These are phyloP conservation scores for Agastache rugosa DNA, from an alignment of 257 asterid genomes.

Conservation along the genomic window DNA sequence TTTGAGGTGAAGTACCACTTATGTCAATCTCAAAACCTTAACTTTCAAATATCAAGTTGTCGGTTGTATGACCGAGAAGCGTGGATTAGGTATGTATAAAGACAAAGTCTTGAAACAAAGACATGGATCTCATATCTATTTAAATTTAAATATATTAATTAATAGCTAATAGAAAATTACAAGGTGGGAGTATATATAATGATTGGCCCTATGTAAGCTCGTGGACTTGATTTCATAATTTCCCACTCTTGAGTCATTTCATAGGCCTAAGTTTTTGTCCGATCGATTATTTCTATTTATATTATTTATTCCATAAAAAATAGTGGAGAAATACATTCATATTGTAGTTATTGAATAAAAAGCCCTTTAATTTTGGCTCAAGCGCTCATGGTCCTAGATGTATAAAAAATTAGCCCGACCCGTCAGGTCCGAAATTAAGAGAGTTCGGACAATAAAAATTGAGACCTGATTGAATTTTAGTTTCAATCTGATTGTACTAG, in stretches of 20 bases:
- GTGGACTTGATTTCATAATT: background rate
- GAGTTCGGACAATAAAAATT: too few relatives aligned
- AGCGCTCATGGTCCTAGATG: too few relatives aligned
- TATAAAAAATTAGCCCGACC: too few relatives aligned
- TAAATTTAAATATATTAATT: background rate
- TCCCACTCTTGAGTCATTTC: background rate
- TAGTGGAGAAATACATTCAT: too few relatives aligned
- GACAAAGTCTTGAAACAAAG: conserved; percentile 10
- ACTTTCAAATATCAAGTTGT: conserved; percentile 2
- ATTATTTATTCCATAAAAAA: too few relatives aligned
- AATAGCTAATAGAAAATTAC: background rate
- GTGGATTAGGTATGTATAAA: background rate
- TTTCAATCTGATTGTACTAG: too few relatives aligned
- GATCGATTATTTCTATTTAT: too few relatives aligned
- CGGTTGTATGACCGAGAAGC: background rate
- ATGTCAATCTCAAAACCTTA: conserved; percentile 14
- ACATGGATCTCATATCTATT: background rate
- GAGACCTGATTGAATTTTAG: too few relatives aligned
- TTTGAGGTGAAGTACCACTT: background rate
- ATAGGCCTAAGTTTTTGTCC: background rate
- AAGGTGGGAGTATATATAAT: background rate
- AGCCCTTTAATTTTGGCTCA: too few relatives aligned
- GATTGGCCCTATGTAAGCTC: background rate
- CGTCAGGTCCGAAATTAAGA: too few relatives aligned
- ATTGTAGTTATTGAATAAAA: too few relatives aligned